Evolutionary conservation across 2,329 filamentous ascomycete species (phyloP).

Genomic region (Cladosporium oxysporum): DNA sequence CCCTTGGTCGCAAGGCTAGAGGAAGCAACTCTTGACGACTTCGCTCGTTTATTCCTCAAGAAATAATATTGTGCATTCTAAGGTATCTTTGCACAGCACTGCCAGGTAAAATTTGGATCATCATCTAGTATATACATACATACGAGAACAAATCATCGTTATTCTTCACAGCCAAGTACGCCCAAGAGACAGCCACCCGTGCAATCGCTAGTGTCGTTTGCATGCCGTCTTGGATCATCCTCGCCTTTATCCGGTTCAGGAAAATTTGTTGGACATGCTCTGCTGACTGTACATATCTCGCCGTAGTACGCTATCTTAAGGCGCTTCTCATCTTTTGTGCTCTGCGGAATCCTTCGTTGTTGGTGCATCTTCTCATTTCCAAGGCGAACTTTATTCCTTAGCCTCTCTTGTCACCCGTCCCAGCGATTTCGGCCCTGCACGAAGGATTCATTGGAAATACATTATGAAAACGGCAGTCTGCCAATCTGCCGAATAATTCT

Average conservation of each 20-base stretch:
- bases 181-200: constrained; percentile 1
- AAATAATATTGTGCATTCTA: background rate
- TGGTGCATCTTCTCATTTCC: constrained; percentile 3
- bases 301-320: background rate
- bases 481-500: background rate
- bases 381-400: constrained; percentile 15
- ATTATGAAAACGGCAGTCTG: background rate
- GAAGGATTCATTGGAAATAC: background rate
- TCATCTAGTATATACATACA: background rate
- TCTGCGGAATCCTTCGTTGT: background rate
- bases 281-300: constrained; percentile 13
- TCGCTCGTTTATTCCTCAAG: background rate
- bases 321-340: background rate
- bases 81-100: background rate
- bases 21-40: background rate
- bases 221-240: constrained; percentile 7
- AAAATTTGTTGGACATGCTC: background rate
- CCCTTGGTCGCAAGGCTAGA: background rate
- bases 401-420: constrained; percentile 18
- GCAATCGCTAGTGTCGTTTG: background rate
- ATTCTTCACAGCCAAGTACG: background rate
- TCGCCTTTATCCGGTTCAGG: background rate
- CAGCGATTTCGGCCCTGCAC: constrained; percentile 12
- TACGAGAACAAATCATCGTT: background rate
- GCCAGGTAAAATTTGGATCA: background rate